phyloP scores from a whole-genome alignment of 352 stramenopile species.

The Globisporangium nodosum region DNA sequence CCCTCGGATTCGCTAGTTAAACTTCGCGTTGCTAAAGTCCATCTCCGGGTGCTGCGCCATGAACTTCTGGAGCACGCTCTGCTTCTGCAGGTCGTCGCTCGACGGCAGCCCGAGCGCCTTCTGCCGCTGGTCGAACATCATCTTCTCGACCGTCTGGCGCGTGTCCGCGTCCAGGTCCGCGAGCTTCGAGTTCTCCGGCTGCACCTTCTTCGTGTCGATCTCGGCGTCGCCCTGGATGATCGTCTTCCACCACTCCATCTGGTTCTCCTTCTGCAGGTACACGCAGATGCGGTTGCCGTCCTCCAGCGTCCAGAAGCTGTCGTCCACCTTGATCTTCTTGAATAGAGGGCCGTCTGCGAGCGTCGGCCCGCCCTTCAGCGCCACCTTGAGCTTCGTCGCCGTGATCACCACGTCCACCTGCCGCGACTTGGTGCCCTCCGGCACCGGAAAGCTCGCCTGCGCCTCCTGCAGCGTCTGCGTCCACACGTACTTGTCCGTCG shows the following conservation, averaged over 20 bases:
- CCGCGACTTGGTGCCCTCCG: slow-evolving; percentile 89
- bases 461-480: slow-evolving; percentile 97
- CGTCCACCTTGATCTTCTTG: slow-evolving; percentile 96
- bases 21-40: slow-evolving; percentile 99
- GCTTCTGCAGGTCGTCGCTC: slow-evolving; percentile 97
- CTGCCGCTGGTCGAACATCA: slow-evolving; percentile 98
- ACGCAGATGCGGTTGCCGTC: slow-evolving; percentile 87
- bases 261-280: slow-evolving; percentile 97
- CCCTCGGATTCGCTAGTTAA: slow-evolving; percentile 62
- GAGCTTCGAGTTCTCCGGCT: slow-evolving; percentile 98
- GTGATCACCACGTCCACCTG: slow-evolving; percentile 92
- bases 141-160: slow-evolving; percentile 99
- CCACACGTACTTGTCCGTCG: slow-evolving; percentile 95
- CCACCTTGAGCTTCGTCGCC: slow-evolving; percentile 88
- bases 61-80: slow-evolving; percentile 98
- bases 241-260: slow-evolving; percentile 99
- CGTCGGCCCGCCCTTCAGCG: slow-evolving; percentile 59
- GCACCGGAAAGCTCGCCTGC: slow-evolving; percentile 89
- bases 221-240: slow-evolving; percentile 93
- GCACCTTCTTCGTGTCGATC: slow-evolving; percentile 98
- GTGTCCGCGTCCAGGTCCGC: slow-evolving; percentile 97
- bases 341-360: slow-evolving; percentile 91
- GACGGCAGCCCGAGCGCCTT: slow-evolving; percentile 97
- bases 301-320: slow-evolving; percentile 99
- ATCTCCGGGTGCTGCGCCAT: slow-evolving; percentile 99